These are phyloP conservation scores for Symmetrospora coprosmae DNA, from an alignment of 768 basidiomycete genomes.

Conservation along the genomic window DNA sequence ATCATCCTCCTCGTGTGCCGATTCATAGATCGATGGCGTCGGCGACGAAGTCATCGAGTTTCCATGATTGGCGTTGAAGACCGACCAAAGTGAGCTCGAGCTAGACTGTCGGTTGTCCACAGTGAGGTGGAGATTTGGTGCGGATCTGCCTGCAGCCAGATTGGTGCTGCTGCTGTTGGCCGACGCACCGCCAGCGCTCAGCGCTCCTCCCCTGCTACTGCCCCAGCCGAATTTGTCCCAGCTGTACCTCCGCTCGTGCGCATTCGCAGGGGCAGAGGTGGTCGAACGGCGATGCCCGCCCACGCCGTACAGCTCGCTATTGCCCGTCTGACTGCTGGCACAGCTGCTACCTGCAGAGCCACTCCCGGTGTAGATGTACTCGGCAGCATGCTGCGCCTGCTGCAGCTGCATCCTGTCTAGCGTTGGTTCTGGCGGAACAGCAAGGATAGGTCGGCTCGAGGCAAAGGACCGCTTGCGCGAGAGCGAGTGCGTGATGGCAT, in stretches of 20 bases:
- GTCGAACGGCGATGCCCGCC: no score
- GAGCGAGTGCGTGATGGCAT: slow-evolving; percentile 3
- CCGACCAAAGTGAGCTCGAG: slow-evolving; percentile 8
- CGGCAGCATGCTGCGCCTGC: slow-evolving; percentile 12
- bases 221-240: slow-evolving; percentile 7
- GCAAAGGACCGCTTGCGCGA: slow-evolving; percentile 13
- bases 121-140: slow-evolving; percentile 4
- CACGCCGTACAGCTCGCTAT: no score
- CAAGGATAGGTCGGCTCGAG: not conserved
- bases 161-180: not conserved
- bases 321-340: no score
- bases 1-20: slow-evolving; percentile 6
- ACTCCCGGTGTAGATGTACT: slow-evolving; percentile 9
- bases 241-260: not conserved
- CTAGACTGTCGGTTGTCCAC: slow-evolving; percentile 15
- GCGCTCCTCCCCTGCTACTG: not conserved
- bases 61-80: not conserved
- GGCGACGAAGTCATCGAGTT: not conserved
- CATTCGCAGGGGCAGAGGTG: not conserved
- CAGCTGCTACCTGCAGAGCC: not conserved
- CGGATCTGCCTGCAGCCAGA: not conserved
- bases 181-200: not conserved
- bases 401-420: slow-evolving; percentile 10
- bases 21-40: slow-evolving; percentile 17
- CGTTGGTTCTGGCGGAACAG: slow-evolving; percentile 6